Conservation (phyloP, 805 yeast species). For the Candida dajiaensis region DNA sequence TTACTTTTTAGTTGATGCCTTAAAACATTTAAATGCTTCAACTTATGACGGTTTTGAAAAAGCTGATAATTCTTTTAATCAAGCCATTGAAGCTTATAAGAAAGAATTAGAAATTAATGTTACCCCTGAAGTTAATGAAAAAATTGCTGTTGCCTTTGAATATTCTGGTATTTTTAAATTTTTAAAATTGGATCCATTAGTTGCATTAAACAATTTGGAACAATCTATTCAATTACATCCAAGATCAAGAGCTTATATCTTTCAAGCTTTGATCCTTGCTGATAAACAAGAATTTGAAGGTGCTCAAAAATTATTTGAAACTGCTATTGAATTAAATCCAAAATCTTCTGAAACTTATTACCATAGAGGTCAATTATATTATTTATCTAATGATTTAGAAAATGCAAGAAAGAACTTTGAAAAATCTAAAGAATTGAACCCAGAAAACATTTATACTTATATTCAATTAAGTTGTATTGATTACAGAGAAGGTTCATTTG, state of each 20-base stretch:
- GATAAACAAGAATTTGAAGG: conserved; percentile 68
- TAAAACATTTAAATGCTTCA: conserved; percentile 46
- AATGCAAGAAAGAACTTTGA: conserved; percentile 71
- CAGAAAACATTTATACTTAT: conserved; percentile 73
- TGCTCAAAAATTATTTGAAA: conserved; percentile 66
- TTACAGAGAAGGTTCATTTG: conserved; percentile 63
- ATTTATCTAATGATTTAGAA: conserved; percentile 67
- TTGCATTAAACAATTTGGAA: conserved; percentile 59
- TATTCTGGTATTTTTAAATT: conserved; percentile 79
- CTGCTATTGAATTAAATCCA: conserved; percentile 65
- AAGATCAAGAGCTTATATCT: conserved; percentile 75
- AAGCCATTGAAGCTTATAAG: conserved; percentile 48
- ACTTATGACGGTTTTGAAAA: conserved; percentile 31
- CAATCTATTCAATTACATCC: conserved; percentile 63
- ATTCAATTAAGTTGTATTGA: conserved; percentile 91
- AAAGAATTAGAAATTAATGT: conserved; percentile 21
- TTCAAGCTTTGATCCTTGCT: conserved; percentile 76
- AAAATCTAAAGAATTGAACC: conserved; percentile 69
- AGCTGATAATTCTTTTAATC: conserved; percentile 39
- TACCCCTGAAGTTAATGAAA: conserved; percentile 26
- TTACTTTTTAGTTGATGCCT: conserved; percentile 57
- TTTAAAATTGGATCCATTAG: conserved; percentile 65
- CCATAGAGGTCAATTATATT: conserved; percentile 90
- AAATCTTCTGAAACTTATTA: conserved; percentile 78
- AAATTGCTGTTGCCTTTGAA: conserved; percentile 71